Evolutionary conservation across 805 yeast genomes (phyloP), one percentile per base, ranked within the genome.

Genomic region (Yamadazyma sp.): DNA sequence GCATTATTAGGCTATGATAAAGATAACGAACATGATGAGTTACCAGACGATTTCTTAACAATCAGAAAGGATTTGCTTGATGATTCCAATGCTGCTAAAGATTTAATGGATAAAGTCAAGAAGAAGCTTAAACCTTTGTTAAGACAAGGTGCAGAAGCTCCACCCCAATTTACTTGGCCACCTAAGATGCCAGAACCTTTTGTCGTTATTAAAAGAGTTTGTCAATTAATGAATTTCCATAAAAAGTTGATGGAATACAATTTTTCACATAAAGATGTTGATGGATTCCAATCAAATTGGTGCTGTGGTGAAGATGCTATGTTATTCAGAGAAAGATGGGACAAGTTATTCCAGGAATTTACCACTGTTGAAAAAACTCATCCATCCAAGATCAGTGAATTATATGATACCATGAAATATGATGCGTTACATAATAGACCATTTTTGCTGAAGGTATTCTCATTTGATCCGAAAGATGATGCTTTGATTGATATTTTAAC

Each of bases 101-200:
- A 87, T 56, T 69, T 87, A 32, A 93, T 91, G 98, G 99, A 93
- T 54, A 86, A 88, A 53, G 99, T 93, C 24, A 93, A 93, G 62
- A 93, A 93, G 77, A 87, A 89, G 68, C 72, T 93, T 53, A 93
- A 93, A 61, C 97, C 98, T 1, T 69, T 93, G 52, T 68, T 93
- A 35, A 77, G 99, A 61, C 93, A 89, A 59, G 98, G 98, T 2
- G 86, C 87, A 36, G 95, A 87, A 49, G 96, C 98, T 0, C 98
- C 98, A 12, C 85, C 94, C 0, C 96, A 93, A 54, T 93, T 93
- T 60, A 86, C 98, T 0, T 93, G 99, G 99, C 98, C 99, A 1
- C 86, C 93, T 13, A 87, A 87, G 55, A 88, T 93, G 86, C 98
- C 98, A 0, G 94, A 93, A 55, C 99, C 99, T 2, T 91, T 87